phyloP scores from a whole-genome alignment of 768 basidiomycete species.

The Termitomyces sp. region DNA sequence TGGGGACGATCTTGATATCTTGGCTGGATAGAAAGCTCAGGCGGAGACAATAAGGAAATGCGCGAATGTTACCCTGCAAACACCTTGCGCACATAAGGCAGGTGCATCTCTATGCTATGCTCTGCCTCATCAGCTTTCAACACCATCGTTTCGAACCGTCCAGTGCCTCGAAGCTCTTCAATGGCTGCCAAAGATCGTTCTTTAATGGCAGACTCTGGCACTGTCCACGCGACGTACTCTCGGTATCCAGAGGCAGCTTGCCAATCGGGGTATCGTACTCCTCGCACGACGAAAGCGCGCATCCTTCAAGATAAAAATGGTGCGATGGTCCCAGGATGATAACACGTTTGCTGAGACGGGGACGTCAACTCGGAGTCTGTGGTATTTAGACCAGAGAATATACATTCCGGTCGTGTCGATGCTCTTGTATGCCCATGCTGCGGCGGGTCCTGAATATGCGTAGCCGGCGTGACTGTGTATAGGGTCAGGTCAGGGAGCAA shows the following conservation, averaged over 20 bases:
- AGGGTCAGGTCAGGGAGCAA: not conserved
- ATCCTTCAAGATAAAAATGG: conserved; percentile 81
- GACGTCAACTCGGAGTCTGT: not conserved
- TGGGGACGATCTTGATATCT: conserved; percentile 81
- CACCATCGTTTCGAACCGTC: conserved; percentile 66
- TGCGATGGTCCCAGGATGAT: conserved; percentile 97
- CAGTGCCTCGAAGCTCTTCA: conserved; percentile 55
- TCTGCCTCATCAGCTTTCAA: conserved; percentile 80
- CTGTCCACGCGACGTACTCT: conserved; percentile 47
- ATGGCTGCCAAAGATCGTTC: conserved; percentile 43
- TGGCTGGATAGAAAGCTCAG: conserved; percentile 31
- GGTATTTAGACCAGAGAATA: conserved; percentile 21
- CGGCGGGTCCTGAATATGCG: conserved; percentile 87
- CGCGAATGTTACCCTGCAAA: conserved; percentile 60
- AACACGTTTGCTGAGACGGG: conserved; percentile 65
- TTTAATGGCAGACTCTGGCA: not conserved
- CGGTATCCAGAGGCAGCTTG: conserved; percentile 67
- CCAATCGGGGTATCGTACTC: conserved; percentile 86
- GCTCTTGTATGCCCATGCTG: conserved; percentile 94
- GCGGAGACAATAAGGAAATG: not conserved
- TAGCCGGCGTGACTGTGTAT: conserved; percentile 86
- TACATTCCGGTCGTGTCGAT: conserved; percentile 82
- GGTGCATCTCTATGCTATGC: conserved; percentile 97
- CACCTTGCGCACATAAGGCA: conserved; percentile 83
- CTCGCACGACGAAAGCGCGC: conserved; percentile 77